phyloP scores from a whole-genome alignment of 768 basidiomycete species.

The Phanerochaete carnosa region DNA sequence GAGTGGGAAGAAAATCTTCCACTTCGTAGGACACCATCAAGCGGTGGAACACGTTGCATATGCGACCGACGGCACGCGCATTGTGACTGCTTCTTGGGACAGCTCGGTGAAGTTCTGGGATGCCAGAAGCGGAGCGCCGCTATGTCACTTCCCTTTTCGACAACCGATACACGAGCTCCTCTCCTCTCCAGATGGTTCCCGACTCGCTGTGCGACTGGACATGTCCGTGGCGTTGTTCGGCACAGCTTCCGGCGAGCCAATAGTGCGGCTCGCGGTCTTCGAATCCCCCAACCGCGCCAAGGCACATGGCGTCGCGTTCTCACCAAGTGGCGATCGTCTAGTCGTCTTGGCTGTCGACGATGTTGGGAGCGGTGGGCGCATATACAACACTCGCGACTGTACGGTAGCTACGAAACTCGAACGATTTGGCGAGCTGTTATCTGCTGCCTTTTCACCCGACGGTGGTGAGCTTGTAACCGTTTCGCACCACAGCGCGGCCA shows the following conservation, averaged over 20 bases:
- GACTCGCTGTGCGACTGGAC: not conserved
- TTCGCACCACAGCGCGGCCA: too few relatives aligned
- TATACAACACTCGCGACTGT: too few relatives aligned
- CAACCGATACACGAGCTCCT: not conserved
- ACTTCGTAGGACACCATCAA: constrained; percentile 7
- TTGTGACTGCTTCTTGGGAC: constrained; percentile 21
- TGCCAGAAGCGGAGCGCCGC: constrained; percentile 5
- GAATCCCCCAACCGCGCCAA: too few relatives aligned
- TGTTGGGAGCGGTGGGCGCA: too few relatives aligned
- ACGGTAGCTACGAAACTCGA: too few relatives aligned
- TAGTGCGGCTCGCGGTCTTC: not conserved
- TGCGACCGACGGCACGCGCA: constrained; percentile 19
- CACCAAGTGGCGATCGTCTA: too few relatives aligned
- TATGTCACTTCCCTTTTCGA: not conserved
- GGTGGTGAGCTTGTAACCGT: too few relatives aligned
- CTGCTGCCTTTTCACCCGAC: too few relatives aligned
- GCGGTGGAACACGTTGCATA: constrained; percentile 18
- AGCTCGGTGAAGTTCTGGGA: constrained; percentile 22
- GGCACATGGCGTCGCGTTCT: too few relatives aligned
- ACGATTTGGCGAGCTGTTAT: too few relatives aligned
- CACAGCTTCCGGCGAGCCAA: not conserved
- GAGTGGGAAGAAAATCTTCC: constrained; percentile 1
- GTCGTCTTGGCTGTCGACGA: too few relatives aligned
- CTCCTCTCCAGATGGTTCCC: not conserved
- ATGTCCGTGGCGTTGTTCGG: not conserved